Percentiles rank a stretch among this genome's conserved stretches.
These are phyloP conservation scores for Taphrina wiesneri DNA, from an alignment of 1,139 yeast species.

Conservation along the genomic window DNA sequence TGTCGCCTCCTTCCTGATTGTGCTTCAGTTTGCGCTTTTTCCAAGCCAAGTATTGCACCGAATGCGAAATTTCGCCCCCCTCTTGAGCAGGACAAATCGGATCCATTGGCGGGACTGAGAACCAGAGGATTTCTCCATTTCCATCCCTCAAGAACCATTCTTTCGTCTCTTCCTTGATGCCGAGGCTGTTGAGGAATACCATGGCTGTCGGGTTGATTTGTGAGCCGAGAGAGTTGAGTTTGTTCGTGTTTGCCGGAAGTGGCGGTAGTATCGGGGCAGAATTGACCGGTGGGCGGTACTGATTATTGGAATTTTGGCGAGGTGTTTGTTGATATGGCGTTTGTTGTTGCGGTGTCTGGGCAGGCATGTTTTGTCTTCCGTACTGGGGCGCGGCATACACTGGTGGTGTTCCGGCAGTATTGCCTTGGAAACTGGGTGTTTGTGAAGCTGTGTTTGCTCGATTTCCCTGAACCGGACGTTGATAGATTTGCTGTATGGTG, in stretches of 20 bases:
- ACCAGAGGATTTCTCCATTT: constrained; percentile 41
- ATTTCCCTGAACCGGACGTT: neutral
- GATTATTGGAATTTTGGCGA: neutral
- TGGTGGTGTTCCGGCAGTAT: constrained; percentile 9
- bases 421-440: neutral
- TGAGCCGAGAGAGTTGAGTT: constrained; percentile 13
- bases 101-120: constrained; percentile 42
- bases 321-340: neutral
- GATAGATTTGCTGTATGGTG: constrained; percentile 6
- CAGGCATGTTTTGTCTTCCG: neutral
- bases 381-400: constrained; percentile 2
- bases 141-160: constrained; percentile 38
- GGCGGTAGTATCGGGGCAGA: constrained; percentile 26
- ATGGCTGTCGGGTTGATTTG: constrained; percentile 22
- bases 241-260: constrained; percentile 14
- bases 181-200: constrained; percentile 40
- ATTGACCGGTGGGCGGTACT: constrained; percentile 18
- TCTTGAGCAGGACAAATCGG: constrained; percentile 23
- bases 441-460: neutral
- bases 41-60: constrained; percentile 23
- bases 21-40: neutral
- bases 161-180: constrained; percentile 39
- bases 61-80: constrained; percentile 14
- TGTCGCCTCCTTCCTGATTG: neutral
- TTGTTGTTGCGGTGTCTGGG: constrained; percentile 4